Conservation (phyloP, 2,329 filamentous ascomycete genomes). For the Phaeophleospora eucalypticola region DNA sequence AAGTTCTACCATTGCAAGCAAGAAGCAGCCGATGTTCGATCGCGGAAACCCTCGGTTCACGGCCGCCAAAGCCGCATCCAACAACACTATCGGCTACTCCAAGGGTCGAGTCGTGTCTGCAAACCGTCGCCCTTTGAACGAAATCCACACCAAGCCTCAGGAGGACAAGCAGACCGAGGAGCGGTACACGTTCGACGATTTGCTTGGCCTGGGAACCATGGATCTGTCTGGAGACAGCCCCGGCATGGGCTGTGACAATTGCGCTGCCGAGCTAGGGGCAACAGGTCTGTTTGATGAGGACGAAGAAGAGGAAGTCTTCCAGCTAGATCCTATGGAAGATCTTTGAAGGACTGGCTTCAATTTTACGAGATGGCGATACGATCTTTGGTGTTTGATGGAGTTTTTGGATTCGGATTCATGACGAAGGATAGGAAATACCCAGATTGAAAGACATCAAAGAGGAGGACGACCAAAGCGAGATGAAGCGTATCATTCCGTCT, state of each 20-base stretch:
- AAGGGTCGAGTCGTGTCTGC: slow-evolving; percentile 61
- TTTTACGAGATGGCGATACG: no score
- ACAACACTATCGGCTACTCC: slow-evolving; percentile 79
- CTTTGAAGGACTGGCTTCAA: slow-evolving; percentile 14
- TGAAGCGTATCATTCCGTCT: no score
- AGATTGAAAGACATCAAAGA: no score
- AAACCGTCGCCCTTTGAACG: slow-evolving; percentile 28
- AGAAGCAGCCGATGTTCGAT: slow-evolving; percentile 20
- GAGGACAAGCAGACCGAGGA: slow-evolving; percentile 8
- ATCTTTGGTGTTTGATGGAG: neutral
- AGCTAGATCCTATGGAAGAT: slow-evolving; percentile 21
- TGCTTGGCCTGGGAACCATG: slow-evolving; percentile 22
- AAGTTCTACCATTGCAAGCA: slow-evolving; percentile 24
- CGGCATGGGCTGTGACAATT: slow-evolving; percentile 5
- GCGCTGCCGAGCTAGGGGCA: neutral
- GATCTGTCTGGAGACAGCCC: slow-evolving; percentile 18
- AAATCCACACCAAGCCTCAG: slow-evolving; percentile 16
- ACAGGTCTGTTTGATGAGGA: slow-evolving; percentile 6
- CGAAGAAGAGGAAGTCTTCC: slow-evolving; percentile 22
- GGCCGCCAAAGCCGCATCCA: slow-evolving; percentile 64
- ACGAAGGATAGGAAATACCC: neutral
- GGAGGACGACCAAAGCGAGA: no score
- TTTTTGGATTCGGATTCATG: neutral
- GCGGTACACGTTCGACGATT: slow-evolving; percentile 21
- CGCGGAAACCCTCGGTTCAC: slow-evolving; percentile 49